Conservation (phyloP, 2,329 filamentous ascomycete genomes). For the Shiraia sp. region DNA sequence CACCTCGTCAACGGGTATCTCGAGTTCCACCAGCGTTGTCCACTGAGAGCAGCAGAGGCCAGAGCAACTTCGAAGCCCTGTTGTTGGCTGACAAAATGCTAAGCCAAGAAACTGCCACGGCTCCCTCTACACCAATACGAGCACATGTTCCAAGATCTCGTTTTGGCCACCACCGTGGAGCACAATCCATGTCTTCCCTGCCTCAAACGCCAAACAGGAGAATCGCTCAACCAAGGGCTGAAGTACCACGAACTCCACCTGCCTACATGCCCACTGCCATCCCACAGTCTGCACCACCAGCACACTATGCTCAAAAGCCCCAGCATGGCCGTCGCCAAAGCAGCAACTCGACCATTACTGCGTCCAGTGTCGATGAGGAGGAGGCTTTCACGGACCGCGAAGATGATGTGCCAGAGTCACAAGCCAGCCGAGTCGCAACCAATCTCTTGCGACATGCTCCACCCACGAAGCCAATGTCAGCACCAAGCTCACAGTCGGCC, state of each 20-base stretch:
- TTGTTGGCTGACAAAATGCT: slow-evolving; percentile 75
- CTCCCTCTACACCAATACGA: slow-evolving; percentile 70
- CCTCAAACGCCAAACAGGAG: slow-evolving; percentile 71
- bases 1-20: slow-evolving; percentile 41
- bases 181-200: slow-evolving; percentile 82
- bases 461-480: slow-evolving; percentile 40
- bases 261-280: slow-evolving; percentile 34
- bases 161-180: slow-evolving; percentile 71
- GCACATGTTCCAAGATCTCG: slow-evolving; percentile 52
- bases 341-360: slow-evolving; percentile 62
- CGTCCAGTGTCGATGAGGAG: slow-evolving; percentile 47
- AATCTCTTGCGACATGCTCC: slow-evolving; percentile 69
- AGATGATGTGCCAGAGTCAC: slow-evolving; percentile 72
- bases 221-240: slow-evolving; percentile 60
- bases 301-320: slow-evolving; percentile 37
- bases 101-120: slow-evolving; percentile 74
- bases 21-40: slow-evolving; percentile 51
- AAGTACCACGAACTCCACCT: slow-evolving; percentile 58
- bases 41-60: slow-evolving; percentile 48
- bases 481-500: slow-evolving; percentile 36
- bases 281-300: slow-evolving; percentile 48
- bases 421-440: slow-evolving; percentile 76
- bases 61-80: slow-evolving; percentile 75
- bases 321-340: slow-evolving; percentile 62
- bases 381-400: slow-evolving; percentile 62